A percentile compares a stretch with the other conserved stretches of the same genome.
phyloP scores from a whole-genome alignment of 345 rosid species.

The Xanthoceras sorbifolium region DNA sequence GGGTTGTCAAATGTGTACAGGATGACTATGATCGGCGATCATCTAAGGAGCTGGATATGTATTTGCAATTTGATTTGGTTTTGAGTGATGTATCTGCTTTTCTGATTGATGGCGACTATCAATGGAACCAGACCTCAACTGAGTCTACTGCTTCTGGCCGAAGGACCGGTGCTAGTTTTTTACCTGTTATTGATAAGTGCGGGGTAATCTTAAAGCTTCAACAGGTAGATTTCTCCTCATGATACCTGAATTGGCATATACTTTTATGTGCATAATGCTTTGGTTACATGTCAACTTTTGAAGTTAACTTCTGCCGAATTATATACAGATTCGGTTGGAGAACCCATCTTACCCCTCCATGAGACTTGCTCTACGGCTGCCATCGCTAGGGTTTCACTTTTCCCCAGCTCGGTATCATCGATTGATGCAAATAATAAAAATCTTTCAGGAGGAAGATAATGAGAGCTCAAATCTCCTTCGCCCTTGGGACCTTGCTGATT shows the following conservation, averaged over 20 bases:
- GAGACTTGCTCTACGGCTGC: conserved; percentile 77
- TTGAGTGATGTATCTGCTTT: conserved; percentile 92
- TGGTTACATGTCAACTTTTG: neutral
- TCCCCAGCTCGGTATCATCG: conserved; percentile 99
- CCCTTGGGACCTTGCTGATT: conserved; percentile 91
- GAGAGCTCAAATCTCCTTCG: conserved; percentile 49
- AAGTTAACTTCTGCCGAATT: conserved; percentile 21
- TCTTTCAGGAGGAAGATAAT: conserved; percentile 66
- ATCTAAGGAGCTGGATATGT: conserved; percentile 64
- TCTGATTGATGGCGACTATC: conserved; percentile 92
- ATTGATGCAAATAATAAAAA: conserved; percentile 83
- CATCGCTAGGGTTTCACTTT: conserved; percentile 90
- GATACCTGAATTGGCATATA: conserved; percentile 19
- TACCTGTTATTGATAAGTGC: conserved; percentile 94
- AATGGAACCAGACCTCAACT: conserved; percentile 57
- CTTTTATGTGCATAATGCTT: conserved; percentile 9
- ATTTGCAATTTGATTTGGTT: conserved; percentile 89
- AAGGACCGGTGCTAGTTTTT: conserved; percentile 43
- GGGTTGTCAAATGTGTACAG: conserved; percentile 44
- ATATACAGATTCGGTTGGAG: conserved; percentile 68
- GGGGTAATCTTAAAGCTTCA: conserved; percentile 83
- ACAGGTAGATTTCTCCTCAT: conserved; percentile 57
- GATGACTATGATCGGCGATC: conserved; percentile 57
- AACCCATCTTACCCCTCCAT: conserved; percentile 88
- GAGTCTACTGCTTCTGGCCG: conserved; percentile 32